Base-by-base conservation (phyloP, 768 basidiomycete species). In the Cystobasidiopsis lactophilus region DNA sequence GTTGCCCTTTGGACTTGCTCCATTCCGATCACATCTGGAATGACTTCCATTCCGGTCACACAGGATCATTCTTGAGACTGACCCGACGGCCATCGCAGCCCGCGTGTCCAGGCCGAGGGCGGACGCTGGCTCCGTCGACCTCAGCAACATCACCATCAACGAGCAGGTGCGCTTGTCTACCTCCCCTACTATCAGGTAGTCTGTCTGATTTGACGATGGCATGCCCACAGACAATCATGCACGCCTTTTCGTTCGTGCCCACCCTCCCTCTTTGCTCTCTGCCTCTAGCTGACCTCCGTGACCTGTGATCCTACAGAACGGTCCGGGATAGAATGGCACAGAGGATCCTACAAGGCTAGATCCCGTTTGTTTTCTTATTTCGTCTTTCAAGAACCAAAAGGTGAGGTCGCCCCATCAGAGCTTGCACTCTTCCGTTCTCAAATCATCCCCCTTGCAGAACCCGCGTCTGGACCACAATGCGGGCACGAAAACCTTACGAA, bases 111-210 rank as follows among this genome's bases (percentile, higher is more conserved):
- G 88, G 58, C 85, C 93, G 40, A 79, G 78, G 58, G 80, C 91
- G 16, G 93, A 96, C 66, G 59, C 61, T 1, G 53, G 52, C 21
- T 24, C 47, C 5, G 57, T 62, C 40, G 58, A 63, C 47, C 79
- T 89, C 49, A 82, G 80, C 35, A 89, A 96, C 60, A 93, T 98
- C 58, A 80, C 89, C 57, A 91, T 98, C 73, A 95, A 98, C 72
- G 93, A 98, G 69, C 88, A 93, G 69, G 89, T 86, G 9, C 73
- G 53, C 9, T 35, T 35, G 16, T 35, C 16, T 7, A 35, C 19
- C 7, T 10, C 10, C 18, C 10, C 18, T 10, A 10, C 10, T 37
- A 37, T 37, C 10, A 9, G 18, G 35, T 37, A 18, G 35, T 37
- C 9, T 18, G 35, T 37, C 33, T 7, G 7, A 16, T 35, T 35